These are phyloP conservation scores for Acer saccharum DNA, from an alignment of 345 rosid genomes.

Conservation along the genomic window DNA sequence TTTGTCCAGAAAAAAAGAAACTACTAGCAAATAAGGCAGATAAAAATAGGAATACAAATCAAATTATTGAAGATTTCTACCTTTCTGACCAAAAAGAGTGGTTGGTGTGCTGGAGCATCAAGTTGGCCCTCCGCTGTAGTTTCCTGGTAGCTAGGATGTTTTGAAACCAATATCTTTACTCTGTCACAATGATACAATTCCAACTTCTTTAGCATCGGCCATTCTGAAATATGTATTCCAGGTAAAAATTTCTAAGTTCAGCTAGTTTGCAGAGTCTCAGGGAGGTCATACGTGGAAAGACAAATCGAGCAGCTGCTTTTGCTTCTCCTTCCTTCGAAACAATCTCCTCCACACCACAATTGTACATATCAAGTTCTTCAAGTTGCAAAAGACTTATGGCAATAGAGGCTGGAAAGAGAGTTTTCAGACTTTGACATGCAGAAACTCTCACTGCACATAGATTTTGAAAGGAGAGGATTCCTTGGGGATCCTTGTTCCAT, in stretches of 20 bases:
- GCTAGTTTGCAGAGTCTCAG: not conserved
- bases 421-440: not conserved
- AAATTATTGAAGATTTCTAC: not conserved
- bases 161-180: not conserved
- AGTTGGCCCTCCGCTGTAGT: not conserved
- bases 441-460: not conserved
- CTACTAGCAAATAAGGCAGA: no score
- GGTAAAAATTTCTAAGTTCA: constrained; percentile 11
- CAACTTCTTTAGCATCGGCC: constrained; percentile 8
- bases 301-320: not conserved
- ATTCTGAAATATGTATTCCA: not conserved
- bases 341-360: constrained; percentile 12
- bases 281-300: constrained; percentile 4
- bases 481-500: constrained; percentile 6
- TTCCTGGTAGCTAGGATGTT: not conserved
- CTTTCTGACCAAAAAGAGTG: constrained; percentile 4
- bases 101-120: not conserved
- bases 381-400: constrained; percentile 20
- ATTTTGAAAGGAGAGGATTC: not conserved
- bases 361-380: not conserved
- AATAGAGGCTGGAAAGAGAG: constrained; percentile 22
- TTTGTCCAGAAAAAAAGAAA: no score
- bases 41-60: no score
- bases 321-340: constrained; percentile 1
- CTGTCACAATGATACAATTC: constrained; percentile 11